These are phyloP conservation scores for Herpotrichia juniperi DNA, from an alignment of 2,329 filamentous ascomycete species.

Conservation along the genomic window DNA sequence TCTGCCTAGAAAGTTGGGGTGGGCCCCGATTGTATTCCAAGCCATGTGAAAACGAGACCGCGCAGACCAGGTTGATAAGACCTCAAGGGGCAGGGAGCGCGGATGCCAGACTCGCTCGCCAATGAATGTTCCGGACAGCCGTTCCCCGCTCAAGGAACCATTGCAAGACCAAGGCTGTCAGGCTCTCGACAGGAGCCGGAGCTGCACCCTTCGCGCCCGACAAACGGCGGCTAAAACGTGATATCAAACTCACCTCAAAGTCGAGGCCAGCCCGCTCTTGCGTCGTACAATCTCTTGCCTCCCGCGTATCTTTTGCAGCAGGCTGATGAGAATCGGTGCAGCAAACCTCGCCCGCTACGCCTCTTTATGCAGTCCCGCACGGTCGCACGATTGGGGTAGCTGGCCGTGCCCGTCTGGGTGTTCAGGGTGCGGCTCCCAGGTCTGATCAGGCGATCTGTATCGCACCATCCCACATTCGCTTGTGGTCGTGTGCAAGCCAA, in stretches of 20 bases:
- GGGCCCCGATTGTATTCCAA: constrained; percentile 28
- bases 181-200: constrained; percentile 16
- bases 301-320: not conserved
- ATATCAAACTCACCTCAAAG: constrained; percentile 16
- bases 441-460: constrained; percentile 3
- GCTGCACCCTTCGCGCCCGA: constrained; percentile 13
- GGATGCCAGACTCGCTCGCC: constrained; percentile 10
- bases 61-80: constrained; percentile 37
- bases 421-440: constrained; percentile 11
- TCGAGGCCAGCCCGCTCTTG: constrained; percentile 1
- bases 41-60: constrained; percentile 38
- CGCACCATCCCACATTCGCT: not conserved
- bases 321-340: not conserved
- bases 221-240: constrained; percentile 31
- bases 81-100: constrained; percentile 1
- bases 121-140: constrained; percentile 14
- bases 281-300: not conserved
- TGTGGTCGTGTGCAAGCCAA: not conserved
- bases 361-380: constrained; percentile 6
- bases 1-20: constrained; percentile 32
- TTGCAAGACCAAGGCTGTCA: constrained; percentile 11
- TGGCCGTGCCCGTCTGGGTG: constrained; percentile 12
- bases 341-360: constrained; percentile 3
- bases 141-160: constrained; percentile 12
- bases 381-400: constrained; percentile 25